A percentile compares a stretch with the other conserved stretches of the same genome.
These are phyloP conservation scores for Fusarium sp. DNA, from an alignment of 2,329 filamentous ascomycete species.

Conservation along the genomic window DNA sequence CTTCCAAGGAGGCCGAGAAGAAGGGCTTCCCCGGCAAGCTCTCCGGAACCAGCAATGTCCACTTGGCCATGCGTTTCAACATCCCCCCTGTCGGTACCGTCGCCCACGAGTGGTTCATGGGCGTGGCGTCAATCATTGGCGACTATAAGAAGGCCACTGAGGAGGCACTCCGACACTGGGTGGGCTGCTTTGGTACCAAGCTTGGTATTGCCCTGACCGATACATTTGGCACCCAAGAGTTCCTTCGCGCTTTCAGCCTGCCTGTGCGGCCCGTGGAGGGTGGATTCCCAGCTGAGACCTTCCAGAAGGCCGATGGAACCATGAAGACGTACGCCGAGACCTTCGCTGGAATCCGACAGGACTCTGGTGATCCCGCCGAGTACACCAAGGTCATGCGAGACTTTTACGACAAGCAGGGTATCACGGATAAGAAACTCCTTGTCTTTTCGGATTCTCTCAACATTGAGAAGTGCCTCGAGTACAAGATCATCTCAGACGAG, in stretches of 20 bases:
- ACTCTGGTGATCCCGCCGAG: constrained; percentile 83
- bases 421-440: constrained; percentile 82
- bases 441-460: constrained; percentile 97
- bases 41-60: constrained; percentile 93
- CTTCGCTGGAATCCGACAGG: constrained; percentile 85
- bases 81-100: constrained; percentile 85
- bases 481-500: constrained; percentile 82
- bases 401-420: constrained; percentile 79
- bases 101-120: constrained; percentile 99
- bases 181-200: constrained; percentile 85
- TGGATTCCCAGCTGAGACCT: constrained; percentile 54
- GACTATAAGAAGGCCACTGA: constrained; percentile 88
- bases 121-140: constrained; percentile 86
- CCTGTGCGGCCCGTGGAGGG: constrained; percentile 59
- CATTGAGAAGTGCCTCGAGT: constrained; percentile 87
- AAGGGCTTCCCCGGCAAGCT: constrained; percentile 75
- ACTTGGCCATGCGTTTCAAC: constrained; percentile 92
- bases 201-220: constrained; percentile 92
- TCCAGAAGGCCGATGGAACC: constrained; percentile 51
- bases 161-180: constrained; percentile 84
- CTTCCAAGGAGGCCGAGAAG: constrained; percentile 72
- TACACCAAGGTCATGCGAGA: constrained; percentile 80
- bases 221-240: constrained; percentile 91
- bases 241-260: constrained; percentile 82
- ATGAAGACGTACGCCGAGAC: constrained; percentile 77